phyloP scores from a whole-genome alignment of 2,329 filamentous ascomycete species.

The Aspergillus brunneoviolaceus region DNA sequence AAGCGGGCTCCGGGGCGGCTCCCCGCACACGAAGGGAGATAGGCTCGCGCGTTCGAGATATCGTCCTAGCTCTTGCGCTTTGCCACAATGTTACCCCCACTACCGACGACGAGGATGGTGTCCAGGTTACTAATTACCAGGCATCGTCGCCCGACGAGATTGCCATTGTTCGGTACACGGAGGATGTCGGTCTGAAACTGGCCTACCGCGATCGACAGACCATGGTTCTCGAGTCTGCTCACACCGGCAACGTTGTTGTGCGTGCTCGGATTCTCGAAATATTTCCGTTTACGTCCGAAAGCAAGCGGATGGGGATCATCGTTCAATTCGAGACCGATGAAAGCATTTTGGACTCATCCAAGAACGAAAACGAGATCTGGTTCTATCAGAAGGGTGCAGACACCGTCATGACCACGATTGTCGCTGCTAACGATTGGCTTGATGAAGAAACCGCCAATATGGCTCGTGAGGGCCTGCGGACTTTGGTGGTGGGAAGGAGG shows the following conservation, averaged over 20 bases:
- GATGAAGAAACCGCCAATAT: constrained; percentile 99
- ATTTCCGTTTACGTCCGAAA: constrained; percentile 96
- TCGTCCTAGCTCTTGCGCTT: constrained; percentile 85
- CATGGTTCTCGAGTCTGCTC: constrained; percentile 77
- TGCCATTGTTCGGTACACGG: constrained; percentile 94
- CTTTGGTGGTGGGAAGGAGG: constrained; percentile 91
- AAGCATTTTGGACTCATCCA: constrained; percentile 48
- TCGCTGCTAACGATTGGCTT: constrained; percentile 95
- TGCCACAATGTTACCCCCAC: constrained; percentile 98
- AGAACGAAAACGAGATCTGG: constrained; percentile 78
- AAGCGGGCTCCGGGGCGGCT: constrained; percentile 57
- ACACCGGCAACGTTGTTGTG: constrained; percentile 72
- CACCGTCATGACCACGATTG: constrained; percentile 95
- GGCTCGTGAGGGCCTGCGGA: constrained; percentile 93
- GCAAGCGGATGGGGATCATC: constrained; percentile 97
- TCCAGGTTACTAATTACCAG: constrained; percentile 81
- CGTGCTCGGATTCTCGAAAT: constrained; percentile 87
- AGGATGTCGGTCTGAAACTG: constrained; percentile 83
- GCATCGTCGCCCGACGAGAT: constrained; percentile 98
- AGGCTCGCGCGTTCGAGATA: constrained; percentile 85
- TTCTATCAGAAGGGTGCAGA: constrained; percentile 99
- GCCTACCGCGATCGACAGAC: constrained; percentile 81
- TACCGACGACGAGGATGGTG: constrained; percentile 76
- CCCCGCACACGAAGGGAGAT: constrained; percentile 91
- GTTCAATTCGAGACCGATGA: constrained; percentile 74